These are phyloP conservation scores for Thecaphora thlaspeos DNA, from an alignment of 1,284 basidiomycete species.

Conservation along the genomic window DNA sequence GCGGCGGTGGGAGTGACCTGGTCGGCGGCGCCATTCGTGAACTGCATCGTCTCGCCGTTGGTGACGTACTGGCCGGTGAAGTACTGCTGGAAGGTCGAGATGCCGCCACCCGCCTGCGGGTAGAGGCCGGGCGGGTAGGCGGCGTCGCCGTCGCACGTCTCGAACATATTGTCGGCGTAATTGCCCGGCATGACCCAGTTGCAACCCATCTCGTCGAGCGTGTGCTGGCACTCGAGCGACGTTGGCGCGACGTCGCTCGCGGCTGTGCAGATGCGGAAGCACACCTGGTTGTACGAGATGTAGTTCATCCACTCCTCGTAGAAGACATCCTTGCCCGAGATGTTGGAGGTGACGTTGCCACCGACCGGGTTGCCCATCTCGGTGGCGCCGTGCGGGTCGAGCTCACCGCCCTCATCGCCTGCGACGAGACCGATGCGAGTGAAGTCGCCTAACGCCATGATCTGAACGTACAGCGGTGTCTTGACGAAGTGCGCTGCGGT, in stretches of 20 bases:
- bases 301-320: constrained; percentile 63
- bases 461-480: constrained; percentile 60
- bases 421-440: constrained; percentile 50
- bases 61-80: constrained; percentile 40
- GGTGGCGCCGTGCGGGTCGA: constrained; percentile 57
- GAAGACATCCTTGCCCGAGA: constrained; percentile 61
- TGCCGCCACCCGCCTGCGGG: constrained; percentile 39
- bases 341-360: constrained; percentile 63
- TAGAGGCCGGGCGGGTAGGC: constrained; percentile 57
- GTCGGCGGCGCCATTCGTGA: constrained; percentile 51
- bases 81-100: constrained; percentile 54
- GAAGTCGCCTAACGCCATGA: constrained; percentile 59
- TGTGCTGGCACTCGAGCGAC: constrained; percentile 51
- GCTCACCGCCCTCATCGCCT: constrained; percentile 53
- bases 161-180: constrained; percentile 49
- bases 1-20: constrained; percentile 49
- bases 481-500: constrained; percentile 56
- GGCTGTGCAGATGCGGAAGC: constrained; percentile 57
- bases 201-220: constrained; percentile 56
- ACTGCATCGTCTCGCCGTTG: constrained; percentile 35
- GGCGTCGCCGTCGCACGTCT: constrained; percentile 55
- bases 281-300: constrained; percentile 48
- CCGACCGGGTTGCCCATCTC: constrained; percentile 62
- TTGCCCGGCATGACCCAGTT: constrained; percentile 59
- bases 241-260: constrained; percentile 45